phyloP scores from a whole-genome alignment of 164 flowering plant genomes.

The Magnolia kwangsiensis region DNA sequence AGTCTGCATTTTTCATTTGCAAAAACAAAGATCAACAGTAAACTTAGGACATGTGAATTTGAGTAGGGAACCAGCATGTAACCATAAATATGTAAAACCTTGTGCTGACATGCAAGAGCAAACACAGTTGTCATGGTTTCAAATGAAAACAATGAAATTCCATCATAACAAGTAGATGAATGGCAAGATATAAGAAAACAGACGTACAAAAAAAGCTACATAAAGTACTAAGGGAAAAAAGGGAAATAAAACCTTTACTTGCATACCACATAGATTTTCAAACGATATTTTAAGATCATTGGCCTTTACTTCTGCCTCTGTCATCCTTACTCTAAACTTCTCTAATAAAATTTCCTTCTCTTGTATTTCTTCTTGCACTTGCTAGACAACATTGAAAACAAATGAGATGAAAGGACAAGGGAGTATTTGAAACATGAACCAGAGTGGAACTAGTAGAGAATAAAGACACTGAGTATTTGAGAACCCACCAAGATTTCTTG shows the following conservation, averaged over 20 bases:
- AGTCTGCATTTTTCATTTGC: constrained; percentile 40
- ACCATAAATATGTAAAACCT: neutral
- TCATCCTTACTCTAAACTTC: constrained; percentile 28
- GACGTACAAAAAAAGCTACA: neutral
- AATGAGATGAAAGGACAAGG: neutral
- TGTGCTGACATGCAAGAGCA: neutral
- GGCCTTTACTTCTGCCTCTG: constrained; percentile 53
- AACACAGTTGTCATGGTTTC: no score
- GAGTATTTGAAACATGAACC: neutral
- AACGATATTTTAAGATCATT: constrained; percentile 47
- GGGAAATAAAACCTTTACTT: constrained; percentile 1
- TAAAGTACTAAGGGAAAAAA: neutral
- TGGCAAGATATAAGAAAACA: neutral
- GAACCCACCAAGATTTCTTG: constrained; percentile 70
- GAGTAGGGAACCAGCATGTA: neutral
- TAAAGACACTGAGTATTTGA: neutral
- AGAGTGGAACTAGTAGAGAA: neutral
- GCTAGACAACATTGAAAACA: constrained; percentile 35
- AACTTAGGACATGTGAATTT: neutral
- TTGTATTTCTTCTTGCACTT: constrained; percentile 46
- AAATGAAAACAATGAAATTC: neutral
- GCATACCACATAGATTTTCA: constrained; percentile 64
- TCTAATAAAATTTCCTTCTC: constrained; percentile 44
- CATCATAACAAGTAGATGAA: neutral
- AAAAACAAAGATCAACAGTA: neutral